Conservation (phyloP, 129 eudicot species). For the Chrysanthemum makinoi region DNA sequence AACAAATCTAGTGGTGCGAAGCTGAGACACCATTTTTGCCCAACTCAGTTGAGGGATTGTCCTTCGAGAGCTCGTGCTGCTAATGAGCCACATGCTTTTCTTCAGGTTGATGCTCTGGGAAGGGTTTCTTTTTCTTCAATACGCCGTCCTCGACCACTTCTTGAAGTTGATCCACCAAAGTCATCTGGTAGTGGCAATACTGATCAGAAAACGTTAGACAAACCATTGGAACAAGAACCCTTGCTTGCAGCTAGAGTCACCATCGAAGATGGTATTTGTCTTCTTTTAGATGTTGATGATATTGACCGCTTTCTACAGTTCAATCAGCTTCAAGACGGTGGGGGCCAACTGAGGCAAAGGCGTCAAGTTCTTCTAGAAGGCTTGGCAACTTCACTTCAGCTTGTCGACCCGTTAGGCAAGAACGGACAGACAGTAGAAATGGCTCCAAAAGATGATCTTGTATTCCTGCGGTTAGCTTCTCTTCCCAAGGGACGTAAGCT, state of each 20-base stretch:
- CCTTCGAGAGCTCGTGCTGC: conserved; percentile 60
- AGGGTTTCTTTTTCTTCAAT: conserved; percentile 89
- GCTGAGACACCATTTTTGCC: conserved; percentile 83
- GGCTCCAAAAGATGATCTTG: conserved; percentile 62
- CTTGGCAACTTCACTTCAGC: conserved; percentile 86
- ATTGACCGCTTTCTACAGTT: conserved; percentile 80
- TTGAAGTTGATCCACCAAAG: conserved; percentile 77
- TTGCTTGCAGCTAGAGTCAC: conserved; percentile 97
- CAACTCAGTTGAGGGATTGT: conserved; percentile 59
- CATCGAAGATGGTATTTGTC: conserved; percentile 83
- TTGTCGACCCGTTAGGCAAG: conserved; percentile 76
- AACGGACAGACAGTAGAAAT: conserved; percentile 52
- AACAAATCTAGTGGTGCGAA: conserved; percentile 64
- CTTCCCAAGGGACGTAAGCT: conserved; percentile 94
- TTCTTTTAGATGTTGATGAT: conserved; percentile 89
- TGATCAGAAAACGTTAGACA: conserved; percentile 61
- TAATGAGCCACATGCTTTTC: conserved; percentile 85
- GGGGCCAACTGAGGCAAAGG: conserved; percentile 60
- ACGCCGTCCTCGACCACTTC: conserved; percentile 95
- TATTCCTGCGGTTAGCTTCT: conserved; percentile 67
- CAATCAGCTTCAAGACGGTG: conserved; percentile 80
- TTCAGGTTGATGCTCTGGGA: conserved; percentile 93
- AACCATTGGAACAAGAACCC: conserved; percentile 95
- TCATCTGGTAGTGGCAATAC: conserved; percentile 36
- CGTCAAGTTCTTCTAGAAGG: conserved; percentile 77